Percentiles rank a stretch among this genome's conserved stretches.
Conservation (phyloP, 371 early-diverging fungal species). For the Zopfochytrium polystomum region DNA sequence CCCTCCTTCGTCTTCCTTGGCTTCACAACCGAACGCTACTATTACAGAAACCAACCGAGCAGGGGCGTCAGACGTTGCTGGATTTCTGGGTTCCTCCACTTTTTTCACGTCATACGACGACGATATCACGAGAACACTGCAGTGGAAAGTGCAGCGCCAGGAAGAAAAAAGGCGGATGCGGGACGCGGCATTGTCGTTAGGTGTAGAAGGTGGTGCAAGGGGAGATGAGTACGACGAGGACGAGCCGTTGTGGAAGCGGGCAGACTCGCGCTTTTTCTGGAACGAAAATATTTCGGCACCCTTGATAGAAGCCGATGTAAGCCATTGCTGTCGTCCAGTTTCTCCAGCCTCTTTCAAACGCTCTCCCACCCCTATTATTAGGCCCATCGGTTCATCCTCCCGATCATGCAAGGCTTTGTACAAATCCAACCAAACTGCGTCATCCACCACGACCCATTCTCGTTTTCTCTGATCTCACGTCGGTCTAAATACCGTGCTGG, state of each 20-base stretch:
- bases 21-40: no score
- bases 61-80: no score
- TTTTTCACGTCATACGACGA: not conserved
- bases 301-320: conserved; percentile 3
- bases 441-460: conserved; percentile 61
- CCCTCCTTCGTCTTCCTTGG: no score
- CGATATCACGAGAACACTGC: not conserved
- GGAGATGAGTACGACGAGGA: no score
- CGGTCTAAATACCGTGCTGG: conserved; percentile 74
- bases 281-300: conserved; percentile 4
- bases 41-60: no score
- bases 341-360: no score
- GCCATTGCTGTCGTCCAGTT: not conserved
- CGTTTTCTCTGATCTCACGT: conserved; percentile 78
- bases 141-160: no score
- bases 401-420: conserved; percentile 73
- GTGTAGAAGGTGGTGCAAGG: no score
- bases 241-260: not conserved
- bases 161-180: no score
- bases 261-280: conserved; percentile 20
- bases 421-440: conserved; percentile 52
- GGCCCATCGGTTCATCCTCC: conserved; percentile 62
- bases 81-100: not conserved
- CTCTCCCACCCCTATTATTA: no score
- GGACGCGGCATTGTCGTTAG: no score